These are phyloP conservation scores for Clavariopsis aquatica DNA, from an alignment of 495 filamentous ascomycete genomes.

Conservation along the genomic window DNA sequence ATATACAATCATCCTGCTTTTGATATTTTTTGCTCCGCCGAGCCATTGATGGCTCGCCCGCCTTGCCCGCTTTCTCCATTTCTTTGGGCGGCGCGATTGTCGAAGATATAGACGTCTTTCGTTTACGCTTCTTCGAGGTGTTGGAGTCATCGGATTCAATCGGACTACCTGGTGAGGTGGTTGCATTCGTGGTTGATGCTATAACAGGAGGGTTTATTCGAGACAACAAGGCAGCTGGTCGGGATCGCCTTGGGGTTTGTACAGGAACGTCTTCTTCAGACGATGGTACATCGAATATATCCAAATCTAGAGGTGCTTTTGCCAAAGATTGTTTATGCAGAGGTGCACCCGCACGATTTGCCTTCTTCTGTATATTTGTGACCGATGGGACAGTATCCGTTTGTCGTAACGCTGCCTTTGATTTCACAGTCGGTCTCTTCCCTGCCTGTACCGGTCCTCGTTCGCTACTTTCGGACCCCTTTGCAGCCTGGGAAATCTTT, in stretches of 20 bases:
- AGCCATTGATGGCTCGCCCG: background rate
- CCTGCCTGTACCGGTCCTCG: background rate
- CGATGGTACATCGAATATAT: constrained; percentile 36
- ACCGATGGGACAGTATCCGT: constrained; percentile 5
- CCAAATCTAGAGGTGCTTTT: constrained; percentile 5
- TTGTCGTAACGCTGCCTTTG: constrained; percentile 6
- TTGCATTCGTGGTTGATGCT: background rate
- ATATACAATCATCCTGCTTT: constrained; percentile 19
- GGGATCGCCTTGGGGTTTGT: constrained; percentile 4
- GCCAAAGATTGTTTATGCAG: constrained; percentile 1
- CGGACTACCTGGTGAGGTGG: constrained; percentile 2
- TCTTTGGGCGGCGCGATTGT: background rate
- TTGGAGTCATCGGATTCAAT: constrained; percentile 31
- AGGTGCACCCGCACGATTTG: background rate
- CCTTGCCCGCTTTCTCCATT: background rate
- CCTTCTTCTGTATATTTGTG: background rate
- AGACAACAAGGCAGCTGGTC: constrained; percentile 7
- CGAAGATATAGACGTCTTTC: background rate
- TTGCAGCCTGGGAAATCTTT: constrained; percentile 1
- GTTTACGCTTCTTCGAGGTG: constrained; percentile 31
- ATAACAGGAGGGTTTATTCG: background rate
- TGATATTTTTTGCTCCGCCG: constrained; percentile 21
- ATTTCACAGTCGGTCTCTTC: constrained; percentile 10
- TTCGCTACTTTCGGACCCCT: background rate
- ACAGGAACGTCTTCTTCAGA: constrained; percentile 23